Base-by-base conservation (phyloP, 129 eudicot species). In the Scalesia atractyloides region DNA sequence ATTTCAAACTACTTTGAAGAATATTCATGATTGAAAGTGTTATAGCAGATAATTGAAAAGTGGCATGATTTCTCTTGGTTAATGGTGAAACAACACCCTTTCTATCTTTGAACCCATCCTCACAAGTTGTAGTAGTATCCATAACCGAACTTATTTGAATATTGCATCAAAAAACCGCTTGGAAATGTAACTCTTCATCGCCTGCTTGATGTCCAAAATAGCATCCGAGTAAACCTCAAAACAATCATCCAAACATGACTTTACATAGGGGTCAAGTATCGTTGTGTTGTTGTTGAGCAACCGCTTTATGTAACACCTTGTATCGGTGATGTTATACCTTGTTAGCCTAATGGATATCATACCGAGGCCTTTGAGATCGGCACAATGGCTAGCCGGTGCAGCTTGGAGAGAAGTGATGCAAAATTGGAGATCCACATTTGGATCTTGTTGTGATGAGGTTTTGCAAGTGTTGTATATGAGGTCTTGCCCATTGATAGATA, bases 71-170 rank as follows among this genome's bases (percentile, higher is more conserved):
- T 66, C 82, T 76, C 68, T 63, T 85, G 0, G 83, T 85, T 20
- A 92, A 43, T 17, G 92, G 90, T 17, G 96, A 89, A 82, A 78
- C 80, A 9, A 80, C 78, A 5, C 88, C 88, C 14, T 58, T 36
- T 69, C 69, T 73, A 34, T 89, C 82, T 22, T 57, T 62, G 64
- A 92, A 89, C 24, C 90, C 88, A 17, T 92, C 88, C 66, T 92
- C 98, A 54, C 98, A 89, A 33, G 95, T 89, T 0, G 84, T 78
- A 1, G 88, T 61, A 19, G 88, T 84, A 54, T 82, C 86, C 89
- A 92, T 82, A 2, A 87, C 76, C 44, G 90, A 76, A 24, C 84
- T 80, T 36, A 89, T 73, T 44, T 78, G 84, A 1, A 82, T 19
- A 69, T 85, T 87, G 90, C 92, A 48, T 87, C 88, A 2, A 65